Evolutionary conservation across 805 yeast species (phyloP).

Genomic region (Candida wancherniae): DNA sequence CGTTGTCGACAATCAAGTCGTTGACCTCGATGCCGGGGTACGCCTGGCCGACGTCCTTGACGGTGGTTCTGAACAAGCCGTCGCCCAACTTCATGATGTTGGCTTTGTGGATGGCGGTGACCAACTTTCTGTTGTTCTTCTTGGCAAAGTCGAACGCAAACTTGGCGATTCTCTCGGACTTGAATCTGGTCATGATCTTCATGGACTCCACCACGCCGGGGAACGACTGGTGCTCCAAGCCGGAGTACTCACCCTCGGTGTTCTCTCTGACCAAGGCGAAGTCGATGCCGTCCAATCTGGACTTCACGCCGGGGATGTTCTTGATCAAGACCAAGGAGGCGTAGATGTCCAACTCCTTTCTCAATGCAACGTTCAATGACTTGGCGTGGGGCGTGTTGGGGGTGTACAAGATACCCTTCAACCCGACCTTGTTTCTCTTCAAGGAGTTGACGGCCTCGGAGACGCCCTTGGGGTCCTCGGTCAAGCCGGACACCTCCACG

Average conservation of each 20-base stretch:
- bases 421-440: slow-evolving; percentile 94
- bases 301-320: slow-evolving; percentile 89
- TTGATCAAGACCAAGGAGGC: slow-evolving; percentile 94
- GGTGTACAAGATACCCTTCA: slow-evolving; percentile 93
- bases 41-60: slow-evolving; percentile 77
- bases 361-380: slow-evolving; percentile 90
- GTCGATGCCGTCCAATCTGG: slow-evolving; percentile 84
- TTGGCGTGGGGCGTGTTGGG: slow-evolving; percentile 74
- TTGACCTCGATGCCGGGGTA: slow-evolving; percentile 78
- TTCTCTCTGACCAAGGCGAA: slow-evolving; percentile 95
- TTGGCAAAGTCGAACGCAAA: slow-evolving; percentile 95
- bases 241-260: slow-evolving; percentile 98
- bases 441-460: slow-evolving; percentile 83
- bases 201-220: slow-evolving; percentile 97
- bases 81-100: slow-evolving; percentile 98
- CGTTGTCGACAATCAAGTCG: slow-evolving; percentile 97
- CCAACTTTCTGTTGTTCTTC: slow-evolving; percentile 86
- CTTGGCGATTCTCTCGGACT: slow-evolving; percentile 95
- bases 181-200: slow-evolving; percentile 89
- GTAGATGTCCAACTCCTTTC: slow-evolving; percentile 93
- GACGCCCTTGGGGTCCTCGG: slow-evolving; percentile 49
- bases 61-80: slow-evolving; percentile 93
- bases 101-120: slow-evolving; percentile 98
- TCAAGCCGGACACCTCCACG: slow-evolving; percentile 37
- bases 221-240: slow-evolving; percentile 94